Conservation (phyloP, 768 basidiomycete genomes). For the Macrolepiota dolichaula region DNA sequence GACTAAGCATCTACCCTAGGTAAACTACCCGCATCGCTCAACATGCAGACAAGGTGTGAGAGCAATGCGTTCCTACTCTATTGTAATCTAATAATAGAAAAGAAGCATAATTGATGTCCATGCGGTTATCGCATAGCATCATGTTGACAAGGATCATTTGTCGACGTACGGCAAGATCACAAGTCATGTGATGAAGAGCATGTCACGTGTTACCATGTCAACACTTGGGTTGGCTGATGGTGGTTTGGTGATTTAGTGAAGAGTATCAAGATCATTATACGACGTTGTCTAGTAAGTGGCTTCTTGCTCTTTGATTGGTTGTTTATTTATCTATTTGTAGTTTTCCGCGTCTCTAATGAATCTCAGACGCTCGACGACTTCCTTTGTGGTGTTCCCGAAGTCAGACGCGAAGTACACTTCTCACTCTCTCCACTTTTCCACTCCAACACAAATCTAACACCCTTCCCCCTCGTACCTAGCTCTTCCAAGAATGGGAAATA, state of each 20-base stretch:
- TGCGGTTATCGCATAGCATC: too few relatives aligned
- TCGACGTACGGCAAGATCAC: too few relatives aligned
- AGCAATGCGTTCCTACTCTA: too few relatives aligned
- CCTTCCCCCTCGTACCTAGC: constrained; percentile 20
- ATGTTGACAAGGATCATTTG: too few relatives aligned
- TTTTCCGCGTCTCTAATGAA: constrained; percentile 68
- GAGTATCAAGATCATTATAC: constrained; percentile 77
- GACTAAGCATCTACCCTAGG: too few relatives aligned
- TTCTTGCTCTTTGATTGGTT: background rate
- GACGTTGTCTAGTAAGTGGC: constrained; percentile 51
- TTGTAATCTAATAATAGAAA: too few relatives aligned
- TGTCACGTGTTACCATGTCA: too few relatives aligned
- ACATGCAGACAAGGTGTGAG: too few relatives aligned
- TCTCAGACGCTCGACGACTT: constrained; percentile 63
- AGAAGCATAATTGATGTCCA: too few relatives aligned
- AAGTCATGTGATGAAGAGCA: too few relatives aligned
- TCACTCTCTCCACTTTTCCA: background rate
- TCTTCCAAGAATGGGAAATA: constrained; percentile 63
- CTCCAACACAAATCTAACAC: background rate
- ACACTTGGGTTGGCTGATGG: background rate
- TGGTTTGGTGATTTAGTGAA: constrained; percentile 38
- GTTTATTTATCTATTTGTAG: constrained; percentile 24
- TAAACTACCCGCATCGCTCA: too few relatives aligned
- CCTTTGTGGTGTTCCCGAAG: constrained; percentile 61
- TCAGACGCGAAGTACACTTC: constrained; percentile 51